Evolutionary conservation across 345 rosid genomes (phyloP), one percentile per base, ranked within the genome.

Genomic region (Toxicodendron radicans): DNA sequence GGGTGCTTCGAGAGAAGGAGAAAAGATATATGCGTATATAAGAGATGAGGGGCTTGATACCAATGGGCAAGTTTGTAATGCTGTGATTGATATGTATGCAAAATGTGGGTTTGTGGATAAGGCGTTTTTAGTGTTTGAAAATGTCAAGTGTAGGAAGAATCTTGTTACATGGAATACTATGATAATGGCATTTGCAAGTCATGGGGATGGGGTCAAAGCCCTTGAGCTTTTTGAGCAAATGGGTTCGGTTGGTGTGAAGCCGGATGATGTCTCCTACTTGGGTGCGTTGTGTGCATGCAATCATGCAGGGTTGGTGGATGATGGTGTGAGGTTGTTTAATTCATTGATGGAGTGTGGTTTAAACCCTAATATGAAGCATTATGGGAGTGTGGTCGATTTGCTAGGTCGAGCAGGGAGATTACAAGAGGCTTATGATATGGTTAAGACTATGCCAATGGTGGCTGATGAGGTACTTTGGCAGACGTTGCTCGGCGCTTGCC

Each of bases 81-180:
- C 92, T 0, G 81, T 87, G 4, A 88, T 94, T 8, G 97, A 94
- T 75, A 92, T 89, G 97, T 94, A 92, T 75, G 82, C 89, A 0
- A 94, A 94, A 73, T 92, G 97, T 0, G 97, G 97, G 58, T 85
- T 88, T 76, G 88, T 87, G 0, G 97, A 89, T 66, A 86, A 80
- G 83, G 95, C 97, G 4, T 85, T 68, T 32, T 46, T 20, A 71
- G 95, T 92, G 24, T 94, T 92, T 72, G 73, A 82, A 70, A 73
- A 78, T 17, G 80, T 92, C 82, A 79, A 48, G 43, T 73, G 88
- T 62, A 57, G 56, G 73, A 88, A 82, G 80, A 83, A 79, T 79
- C 71, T 87, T 72, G 86, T 94, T 65, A 84, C 97, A 4, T 94
- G 97, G 98, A 94, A 94, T 80, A 89, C 97, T 9, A 94, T 92